Evolutionary conservation across 305 asterid genomes (phyloP).

Genomic region (Fraxinus ornus): DNA sequence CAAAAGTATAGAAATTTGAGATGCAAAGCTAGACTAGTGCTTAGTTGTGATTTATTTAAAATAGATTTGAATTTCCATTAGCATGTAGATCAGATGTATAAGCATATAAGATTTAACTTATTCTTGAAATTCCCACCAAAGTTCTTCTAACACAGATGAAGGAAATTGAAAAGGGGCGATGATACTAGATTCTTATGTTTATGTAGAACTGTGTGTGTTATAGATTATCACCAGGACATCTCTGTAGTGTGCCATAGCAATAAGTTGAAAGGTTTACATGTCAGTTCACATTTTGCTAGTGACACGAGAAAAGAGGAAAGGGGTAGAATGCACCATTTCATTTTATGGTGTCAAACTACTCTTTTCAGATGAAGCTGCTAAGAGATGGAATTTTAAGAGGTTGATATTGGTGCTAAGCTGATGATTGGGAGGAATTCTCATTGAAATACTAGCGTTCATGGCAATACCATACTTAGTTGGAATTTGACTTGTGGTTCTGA

Average conservation of each 20-base stretch:
- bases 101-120: background rate
- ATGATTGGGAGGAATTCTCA: background rate
- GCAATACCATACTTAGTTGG: slow-evolving; percentile 7
- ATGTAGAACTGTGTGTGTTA: background rate
- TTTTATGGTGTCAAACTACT: slow-evolving; percentile 4
- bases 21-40: background rate
- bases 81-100: background rate
- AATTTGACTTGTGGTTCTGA: slow-evolving; percentile 2
- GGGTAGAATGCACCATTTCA: background rate
- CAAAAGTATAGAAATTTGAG: background rate
- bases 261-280: background rate
- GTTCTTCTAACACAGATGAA: background rate
- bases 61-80: background rate
- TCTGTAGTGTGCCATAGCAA: slow-evolving; percentile 1
- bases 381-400: background rate
- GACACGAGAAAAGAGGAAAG: background rate
- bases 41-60: background rate
- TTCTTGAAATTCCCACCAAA: slow-evolving; percentile 6
- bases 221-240: background rate
- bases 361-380: background rate
- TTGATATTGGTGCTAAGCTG: slow-evolving; percentile 3
- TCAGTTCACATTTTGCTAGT: background rate
- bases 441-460: background rate
- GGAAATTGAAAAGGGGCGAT: background rate
- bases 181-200: background rate